Evolutionary conservation across 2,329 filamentous ascomycete species (phyloP).

Genomic region (Incumbomyces lentus): DNA sequence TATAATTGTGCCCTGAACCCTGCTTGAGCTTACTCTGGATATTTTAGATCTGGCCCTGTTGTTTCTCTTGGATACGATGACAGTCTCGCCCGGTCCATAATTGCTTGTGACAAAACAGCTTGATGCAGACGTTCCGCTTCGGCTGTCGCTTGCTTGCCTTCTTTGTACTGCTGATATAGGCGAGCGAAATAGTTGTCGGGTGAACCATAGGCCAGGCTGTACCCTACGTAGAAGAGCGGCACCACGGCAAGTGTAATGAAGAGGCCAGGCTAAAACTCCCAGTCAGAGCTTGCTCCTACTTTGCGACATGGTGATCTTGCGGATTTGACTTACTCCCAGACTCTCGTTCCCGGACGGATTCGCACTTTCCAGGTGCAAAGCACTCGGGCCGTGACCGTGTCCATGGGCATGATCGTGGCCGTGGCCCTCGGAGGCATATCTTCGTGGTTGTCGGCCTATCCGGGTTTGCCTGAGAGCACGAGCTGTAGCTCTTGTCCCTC

Average conservation of each 20-base stretch:
- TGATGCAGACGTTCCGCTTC: conserved; percentile 48
- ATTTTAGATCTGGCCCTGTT: conserved; percentile 44
- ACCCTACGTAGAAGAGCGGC: conserved; percentile 32
- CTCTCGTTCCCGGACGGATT: conserved; percentile 35
- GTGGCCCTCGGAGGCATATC: conserved; percentile 34
- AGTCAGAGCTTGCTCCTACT: conserved; percentile 15
- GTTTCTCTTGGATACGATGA: conserved; percentile 33
- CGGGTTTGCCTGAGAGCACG: conserved; percentile 15
- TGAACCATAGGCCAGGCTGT: conserved; percentile 26
- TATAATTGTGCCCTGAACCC: too few relatives aligned
- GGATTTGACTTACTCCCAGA: conserved; percentile 32
- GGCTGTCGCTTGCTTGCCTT: conserved; percentile 42
- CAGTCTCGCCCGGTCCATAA: conserved; percentile 52
- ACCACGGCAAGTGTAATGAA: conserved; percentile 36
- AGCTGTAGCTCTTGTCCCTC: conserved; percentile 20
- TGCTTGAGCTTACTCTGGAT: conserved; percentile 50
- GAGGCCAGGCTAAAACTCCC: conserved; percentile 33
- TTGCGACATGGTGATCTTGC: conserved; percentile 11
- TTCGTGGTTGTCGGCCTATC: conserved; percentile 26
- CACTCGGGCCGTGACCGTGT: conserved; percentile 21
- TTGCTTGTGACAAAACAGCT: conserved; percentile 52
- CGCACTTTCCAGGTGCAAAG: conserved; percentile 20
- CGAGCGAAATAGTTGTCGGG: conserved; percentile 13
- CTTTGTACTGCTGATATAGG: conserved; percentile 14
- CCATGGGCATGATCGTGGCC: conserved; percentile 23